These are phyloP conservation scores for Mycosphaerella sp. DNA, from an alignment of 2,329 filamentous ascomycete species.

Conservation along the genomic window DNA sequence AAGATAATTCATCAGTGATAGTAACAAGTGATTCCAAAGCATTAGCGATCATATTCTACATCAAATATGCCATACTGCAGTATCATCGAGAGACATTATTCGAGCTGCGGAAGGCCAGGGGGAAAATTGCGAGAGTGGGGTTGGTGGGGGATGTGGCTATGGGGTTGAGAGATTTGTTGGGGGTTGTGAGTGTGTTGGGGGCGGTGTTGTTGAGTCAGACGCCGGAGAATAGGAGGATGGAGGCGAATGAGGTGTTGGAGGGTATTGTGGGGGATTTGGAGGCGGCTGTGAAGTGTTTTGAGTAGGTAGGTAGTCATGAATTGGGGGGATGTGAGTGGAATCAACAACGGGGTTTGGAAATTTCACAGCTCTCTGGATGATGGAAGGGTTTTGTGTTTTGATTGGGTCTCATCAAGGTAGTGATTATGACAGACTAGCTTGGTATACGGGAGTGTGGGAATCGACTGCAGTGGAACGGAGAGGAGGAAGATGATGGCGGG, in stretches of 20 bases:
- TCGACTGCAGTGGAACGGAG: too few relatives aligned
- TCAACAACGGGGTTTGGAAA: too few relatives aligned
- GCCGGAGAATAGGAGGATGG: slow-evolving; percentile 1
- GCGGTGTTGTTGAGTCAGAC: slow-evolving; percentile 1
- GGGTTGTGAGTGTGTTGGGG: not conserved
- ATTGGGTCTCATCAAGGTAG: too few relatives aligned
- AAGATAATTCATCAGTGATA: too few relatives aligned
- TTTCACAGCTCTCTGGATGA: too few relatives aligned
- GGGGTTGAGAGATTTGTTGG: not conserved
- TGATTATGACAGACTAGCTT: too few relatives aligned
- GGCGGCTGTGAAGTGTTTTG: not conserved
- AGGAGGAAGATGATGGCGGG: too few relatives aligned
- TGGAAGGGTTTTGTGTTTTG: too few relatives aligned
- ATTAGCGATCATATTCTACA: not conserved
- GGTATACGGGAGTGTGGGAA: too few relatives aligned
- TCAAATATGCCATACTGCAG: not conserved
- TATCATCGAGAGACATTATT: not conserved
- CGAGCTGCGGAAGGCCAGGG: not conserved
- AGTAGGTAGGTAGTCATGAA: not conserved
- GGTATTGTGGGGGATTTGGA: not conserved
- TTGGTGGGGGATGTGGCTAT: not conserved
- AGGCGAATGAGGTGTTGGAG: slow-evolving; percentile 2
- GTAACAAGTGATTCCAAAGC: not conserved
- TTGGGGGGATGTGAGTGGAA: too few relatives aligned
- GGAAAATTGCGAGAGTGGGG: not conserved